Conservation (phyloP, 805 yeast species). For the Tetrapisispora phaffii region DNA sequence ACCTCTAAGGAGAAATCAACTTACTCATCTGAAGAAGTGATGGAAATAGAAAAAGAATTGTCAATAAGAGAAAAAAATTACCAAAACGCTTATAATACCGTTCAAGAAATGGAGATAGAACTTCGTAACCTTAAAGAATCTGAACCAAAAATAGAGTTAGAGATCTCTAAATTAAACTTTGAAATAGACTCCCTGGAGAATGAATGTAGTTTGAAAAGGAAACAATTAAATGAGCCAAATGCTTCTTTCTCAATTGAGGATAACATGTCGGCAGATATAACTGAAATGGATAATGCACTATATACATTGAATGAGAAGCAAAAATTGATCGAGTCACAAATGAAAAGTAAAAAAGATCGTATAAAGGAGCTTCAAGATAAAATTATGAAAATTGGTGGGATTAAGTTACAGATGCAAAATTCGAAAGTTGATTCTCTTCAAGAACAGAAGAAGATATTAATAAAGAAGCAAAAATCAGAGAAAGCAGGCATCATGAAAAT, state of each 20-base stretch:
- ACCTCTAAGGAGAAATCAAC: slow-evolving; percentile 24
- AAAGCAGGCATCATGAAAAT: slow-evolving; percentile 48
- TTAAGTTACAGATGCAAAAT: slow-evolving; percentile 65
- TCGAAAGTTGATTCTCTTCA: slow-evolving; percentile 69
- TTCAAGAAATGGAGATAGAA: slow-evolving; percentile 49
- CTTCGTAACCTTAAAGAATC: slow-evolving; percentile 51
- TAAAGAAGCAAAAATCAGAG: slow-evolving; percentile 48
- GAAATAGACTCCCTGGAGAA: slow-evolving; percentile 53
- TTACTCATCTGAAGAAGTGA: slow-evolving; percentile 46
- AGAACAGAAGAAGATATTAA: slow-evolving; percentile 53
- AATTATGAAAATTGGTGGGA: slow-evolving; percentile 89
- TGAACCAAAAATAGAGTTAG: slow-evolving; percentile 58
- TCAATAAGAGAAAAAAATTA: slow-evolving; percentile 44
- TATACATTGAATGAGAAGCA: slow-evolving; percentile 34
- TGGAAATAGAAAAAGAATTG: slow-evolving; percentile 43
- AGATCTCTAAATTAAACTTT: slow-evolving; percentile 46
- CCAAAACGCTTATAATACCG: slow-evolving; percentile 40
- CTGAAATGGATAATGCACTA: slow-evolving; percentile 15
- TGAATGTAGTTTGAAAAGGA: slow-evolving; percentile 42
- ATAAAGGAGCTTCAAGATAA: slow-evolving; percentile 59
- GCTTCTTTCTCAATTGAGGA: slow-evolving; percentile 13
- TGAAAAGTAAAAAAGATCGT: slow-evolving; percentile 40
- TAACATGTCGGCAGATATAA: slow-evolving; percentile 23
- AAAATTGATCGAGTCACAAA: slow-evolving; percentile 39
- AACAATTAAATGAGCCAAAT: slow-evolving; percentile 33